Conservation (phyloP, 192 early-diverging fungal genomes). For the Spinellus fusiger region DNA sequence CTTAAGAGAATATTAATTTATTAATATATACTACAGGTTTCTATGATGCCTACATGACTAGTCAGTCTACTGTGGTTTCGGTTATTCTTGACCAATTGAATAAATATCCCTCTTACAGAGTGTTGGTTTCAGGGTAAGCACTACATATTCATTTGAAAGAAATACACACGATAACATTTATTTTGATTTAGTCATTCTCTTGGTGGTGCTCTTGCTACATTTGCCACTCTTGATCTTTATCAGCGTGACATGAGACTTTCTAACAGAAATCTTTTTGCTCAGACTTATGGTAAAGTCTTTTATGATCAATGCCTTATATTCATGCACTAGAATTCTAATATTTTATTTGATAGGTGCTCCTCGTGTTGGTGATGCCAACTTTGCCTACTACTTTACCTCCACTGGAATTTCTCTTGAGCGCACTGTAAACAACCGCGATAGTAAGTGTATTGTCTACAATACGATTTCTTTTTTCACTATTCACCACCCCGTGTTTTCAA, state of each 20-base stretch:
- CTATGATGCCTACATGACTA: conserved; percentile 7
- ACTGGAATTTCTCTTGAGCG: conserved; percentile 17
- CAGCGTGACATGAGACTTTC: conserved; percentile 10
- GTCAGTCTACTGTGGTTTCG: background rate
- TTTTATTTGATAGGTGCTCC: conserved; percentile 10
- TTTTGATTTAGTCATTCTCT: conserved; percentile 18
- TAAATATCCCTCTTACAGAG: conserved; percentile 11
- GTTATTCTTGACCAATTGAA: conserved; percentile 2
- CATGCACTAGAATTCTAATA: background rate
- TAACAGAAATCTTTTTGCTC: conserved; percentile 7
- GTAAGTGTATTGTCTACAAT: background rate
- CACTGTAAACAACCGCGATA: conserved; percentile 21
- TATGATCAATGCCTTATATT: background rate
- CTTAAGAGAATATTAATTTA: background rate
- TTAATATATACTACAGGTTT: conserved; percentile 9
- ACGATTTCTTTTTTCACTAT: no score
- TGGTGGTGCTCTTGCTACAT: conserved; percentile 18
- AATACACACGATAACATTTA: background rate
- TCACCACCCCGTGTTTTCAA: no score
- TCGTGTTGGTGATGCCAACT: conserved; percentile 20
- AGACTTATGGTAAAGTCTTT: conserved; percentile 10
- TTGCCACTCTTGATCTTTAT: conserved; percentile 19
- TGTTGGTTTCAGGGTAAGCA: conserved; percentile 19
- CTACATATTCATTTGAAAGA: background rate
- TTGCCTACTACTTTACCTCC: conserved; percentile 13